These are phyloP conservation scores for Graphiopsis chlorocephala DNA, from an alignment of 2,329 filamentous ascomycete species.

Conservation along the genomic window DNA sequence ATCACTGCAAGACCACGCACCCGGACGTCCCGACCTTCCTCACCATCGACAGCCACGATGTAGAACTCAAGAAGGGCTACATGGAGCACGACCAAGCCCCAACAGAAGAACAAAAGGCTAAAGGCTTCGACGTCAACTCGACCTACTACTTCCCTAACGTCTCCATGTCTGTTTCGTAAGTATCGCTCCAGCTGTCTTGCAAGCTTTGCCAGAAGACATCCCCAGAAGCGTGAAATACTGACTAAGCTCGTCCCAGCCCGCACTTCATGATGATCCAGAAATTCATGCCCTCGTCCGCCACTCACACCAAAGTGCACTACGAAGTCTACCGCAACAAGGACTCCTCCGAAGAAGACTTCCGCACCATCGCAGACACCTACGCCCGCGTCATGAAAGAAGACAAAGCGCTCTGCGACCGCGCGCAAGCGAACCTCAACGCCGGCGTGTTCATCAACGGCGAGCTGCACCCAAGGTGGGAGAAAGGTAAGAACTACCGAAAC, in stretches of 20 bases:
- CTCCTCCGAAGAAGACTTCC: slow-evolving; percentile 55
- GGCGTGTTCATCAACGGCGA: slow-evolving; percentile 60
- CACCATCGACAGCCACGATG: slow-evolving; percentile 54
- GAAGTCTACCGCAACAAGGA: slow-evolving; percentile 56
- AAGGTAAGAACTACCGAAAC: slow-evolving; percentile 14
- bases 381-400: slow-evolving; percentile 61
- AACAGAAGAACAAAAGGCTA: slow-evolving; percentile 46
- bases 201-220: no score
- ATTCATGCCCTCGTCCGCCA: slow-evolving; percentile 55
- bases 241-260: slow-evolving; percentile 26
- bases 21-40: slow-evolving; percentile 55
- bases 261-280: slow-evolving; percentile 62
- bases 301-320: slow-evolving; percentile 54
- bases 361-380: slow-evolving; percentile 56
- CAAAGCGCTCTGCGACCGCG: slow-evolving; percentile 57
- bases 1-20: slow-evolving; percentile 59
- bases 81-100: slow-evolving; percentile 48
- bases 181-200: slow-evolving; percentile 6
- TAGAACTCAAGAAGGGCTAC: slow-evolving; percentile 47
- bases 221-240: background rate
- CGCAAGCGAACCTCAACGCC: slow-evolving; percentile 58
- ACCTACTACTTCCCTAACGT: slow-evolving; percentile 51
- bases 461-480: slow-evolving; percentile 48
- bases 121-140: slow-evolving; percentile 44
- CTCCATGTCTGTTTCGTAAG: slow-evolving; percentile 49